phyloP scores from a whole-genome alignment of 139 green algal species.

The Tetradesmus obliquus region DNA sequence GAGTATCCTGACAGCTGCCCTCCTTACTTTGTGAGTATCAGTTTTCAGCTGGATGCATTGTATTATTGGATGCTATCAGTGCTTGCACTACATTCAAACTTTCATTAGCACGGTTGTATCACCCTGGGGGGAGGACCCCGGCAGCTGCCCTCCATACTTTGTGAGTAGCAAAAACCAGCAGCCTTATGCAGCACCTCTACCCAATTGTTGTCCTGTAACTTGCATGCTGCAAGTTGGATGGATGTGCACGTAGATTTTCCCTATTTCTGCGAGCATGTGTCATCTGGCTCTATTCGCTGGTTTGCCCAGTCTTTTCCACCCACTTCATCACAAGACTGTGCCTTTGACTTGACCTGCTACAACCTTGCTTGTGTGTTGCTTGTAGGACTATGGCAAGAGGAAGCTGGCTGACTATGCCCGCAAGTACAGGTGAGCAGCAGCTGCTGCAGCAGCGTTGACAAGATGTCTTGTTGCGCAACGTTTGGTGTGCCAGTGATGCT shows the following conservation, averaged over 20 bases:
- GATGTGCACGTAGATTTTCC: too few relatives aligned
- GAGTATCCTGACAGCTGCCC: constrained; percentile 11
- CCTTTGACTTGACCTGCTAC: neutral
- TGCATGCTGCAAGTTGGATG: neutral
- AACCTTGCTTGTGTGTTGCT: neutral
- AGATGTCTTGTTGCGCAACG: too few relatives aligned
- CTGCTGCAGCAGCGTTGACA: neutral
- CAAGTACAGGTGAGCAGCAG: neutral
- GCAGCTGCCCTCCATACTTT: constrained; percentile 4
- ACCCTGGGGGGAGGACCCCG: neutral
- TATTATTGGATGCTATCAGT: too few relatives aligned
- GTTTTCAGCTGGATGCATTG: too few relatives aligned
- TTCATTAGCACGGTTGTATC: too few relatives aligned
- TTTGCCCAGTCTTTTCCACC: neutral
- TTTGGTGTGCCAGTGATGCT: too few relatives aligned
- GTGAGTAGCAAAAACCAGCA: neutral
- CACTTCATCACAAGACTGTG: neutral
- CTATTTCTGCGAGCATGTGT: too few relatives aligned
- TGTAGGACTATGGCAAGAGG: constrained; percentile 16
- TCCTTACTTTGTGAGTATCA: constrained; percentile 5
- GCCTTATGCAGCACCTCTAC: too few relatives aligned
- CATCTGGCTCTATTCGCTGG: too few relatives aligned
- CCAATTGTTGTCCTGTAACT: neutral
- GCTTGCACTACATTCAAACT: too few relatives aligned
- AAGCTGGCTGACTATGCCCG: neutral